phyloP scores from a whole-genome alignment of 148 eudicot species.

The Rhododendron williamsianum region DNA sequence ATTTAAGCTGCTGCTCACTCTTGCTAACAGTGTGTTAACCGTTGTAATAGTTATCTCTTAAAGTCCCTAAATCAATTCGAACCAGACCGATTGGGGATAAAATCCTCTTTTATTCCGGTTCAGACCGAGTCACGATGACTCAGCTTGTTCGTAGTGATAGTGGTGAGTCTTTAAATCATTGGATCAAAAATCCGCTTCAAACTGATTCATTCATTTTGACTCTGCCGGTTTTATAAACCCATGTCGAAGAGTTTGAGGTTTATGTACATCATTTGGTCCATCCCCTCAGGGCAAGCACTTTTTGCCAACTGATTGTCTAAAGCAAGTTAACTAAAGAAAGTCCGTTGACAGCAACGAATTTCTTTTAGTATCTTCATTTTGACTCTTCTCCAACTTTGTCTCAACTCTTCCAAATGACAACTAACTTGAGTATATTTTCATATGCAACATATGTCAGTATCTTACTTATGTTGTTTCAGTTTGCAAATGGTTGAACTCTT shows the following conservation, averaged over 20 bases:
- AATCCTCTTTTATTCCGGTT: background rate
- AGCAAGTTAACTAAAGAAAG: background rate
- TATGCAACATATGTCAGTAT: background rate
- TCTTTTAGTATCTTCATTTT: background rate
- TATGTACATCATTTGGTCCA: background rate
- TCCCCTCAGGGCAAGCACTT: background rate
- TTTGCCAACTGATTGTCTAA: background rate
- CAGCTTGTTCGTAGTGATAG: background rate
- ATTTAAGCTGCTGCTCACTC: background rate
- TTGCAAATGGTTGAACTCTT: background rate
- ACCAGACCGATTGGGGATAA: background rate
- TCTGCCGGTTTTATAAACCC: background rate
- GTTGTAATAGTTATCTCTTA: background rate
- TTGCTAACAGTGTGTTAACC: background rate
- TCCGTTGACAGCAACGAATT: background rate
- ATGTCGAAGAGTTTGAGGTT: background rate
- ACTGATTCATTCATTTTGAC: background rate
- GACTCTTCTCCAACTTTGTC: background rate
- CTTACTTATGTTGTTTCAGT: background rate
- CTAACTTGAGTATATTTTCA: slow-evolving; percentile 6
- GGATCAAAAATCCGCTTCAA: background rate
- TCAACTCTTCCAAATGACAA: background rate
- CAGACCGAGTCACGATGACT: background rate
- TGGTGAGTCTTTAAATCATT: background rate
- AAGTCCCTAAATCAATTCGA: background rate